Percentiles rank a stretch among this genome's conserved stretches.
Conservation (phyloP, 768 basidiomycete species). For the Mycena chlorophos region DNA sequence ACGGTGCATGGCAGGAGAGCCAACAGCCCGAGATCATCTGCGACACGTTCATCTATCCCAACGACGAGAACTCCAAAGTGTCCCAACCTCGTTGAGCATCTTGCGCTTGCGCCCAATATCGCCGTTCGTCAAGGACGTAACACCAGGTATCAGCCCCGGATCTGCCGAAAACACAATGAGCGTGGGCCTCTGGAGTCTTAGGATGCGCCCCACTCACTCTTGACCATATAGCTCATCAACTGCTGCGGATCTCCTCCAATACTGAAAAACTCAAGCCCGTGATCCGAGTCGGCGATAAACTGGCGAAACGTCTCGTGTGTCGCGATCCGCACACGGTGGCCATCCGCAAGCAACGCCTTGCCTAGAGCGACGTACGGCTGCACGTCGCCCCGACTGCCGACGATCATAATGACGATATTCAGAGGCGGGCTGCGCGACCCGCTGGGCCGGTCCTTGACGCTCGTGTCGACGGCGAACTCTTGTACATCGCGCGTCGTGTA, state of each 20-base stretch:
- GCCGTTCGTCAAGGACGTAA: slow-evolving; percentile 58
- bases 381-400: slow-evolving; percentile 67
- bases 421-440: slow-evolving; percentile 43
- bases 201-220: slow-evolving; percentile 42
- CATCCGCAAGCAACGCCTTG: slow-evolving; percentile 45
- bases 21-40: slow-evolving; percentile 66
- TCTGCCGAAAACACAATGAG: slow-evolving; percentile 41
- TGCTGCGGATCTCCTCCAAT: slow-evolving; percentile 65
- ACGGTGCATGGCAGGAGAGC: slow-evolving; percentile 50
- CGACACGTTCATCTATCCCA: not conserved
- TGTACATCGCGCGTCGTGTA: slow-evolving; percentile 46
- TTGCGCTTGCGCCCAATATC: slow-evolving; percentile 59
- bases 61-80: not conserved
- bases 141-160: slow-evolving; percentile 63
- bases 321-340: slow-evolving; percentile 61
- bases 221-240: slow-evolving; percentile 74
- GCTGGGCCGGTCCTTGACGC: slow-evolving; percentile 27
- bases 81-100: slow-evolving; percentile 51
- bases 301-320: slow-evolving; percentile 60
- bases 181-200: slow-evolving; percentile 2
- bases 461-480: slow-evolving; percentile 50
- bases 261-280: slow-evolving; percentile 59
- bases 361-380: slow-evolving; percentile 67
- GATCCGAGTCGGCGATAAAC: slow-evolving; percentile 50
- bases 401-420: slow-evolving; percentile 67